A percentile compares a stretch with the other conserved stretches of the same genome.
phyloP scores from a whole-genome alignment of 1,139 yeast genomes.

The Lodderomyces margitis region DNA sequence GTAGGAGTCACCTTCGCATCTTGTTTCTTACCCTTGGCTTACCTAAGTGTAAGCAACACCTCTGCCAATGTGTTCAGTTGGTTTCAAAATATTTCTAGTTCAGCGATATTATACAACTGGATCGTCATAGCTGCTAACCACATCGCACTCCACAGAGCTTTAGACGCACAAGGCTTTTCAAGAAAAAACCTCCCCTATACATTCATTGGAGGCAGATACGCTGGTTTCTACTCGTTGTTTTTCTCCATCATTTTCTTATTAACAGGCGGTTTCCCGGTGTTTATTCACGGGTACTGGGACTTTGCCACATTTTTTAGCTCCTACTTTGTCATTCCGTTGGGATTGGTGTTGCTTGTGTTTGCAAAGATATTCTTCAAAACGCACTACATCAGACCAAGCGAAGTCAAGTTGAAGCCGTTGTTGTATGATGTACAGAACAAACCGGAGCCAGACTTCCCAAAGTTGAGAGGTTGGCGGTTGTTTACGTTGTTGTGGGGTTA shows the following conservation, averaged over 20 bases:
- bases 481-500: slow-evolving; percentile 23
- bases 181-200: slow-evolving; percentile 35
- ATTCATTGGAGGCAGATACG: slow-evolving; percentile 20
- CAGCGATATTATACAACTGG: slow-evolving; percentile 26
- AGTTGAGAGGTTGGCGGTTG: slow-evolving; percentile 24
- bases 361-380: slow-evolving; percentile 30
- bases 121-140: slow-evolving; percentile 29
- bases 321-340: slow-evolving; percentile 36
- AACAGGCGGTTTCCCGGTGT: slow-evolving; percentile 40
- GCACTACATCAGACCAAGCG: slow-evolving; percentile 24
- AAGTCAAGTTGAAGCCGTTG: slow-evolving; percentile 30
- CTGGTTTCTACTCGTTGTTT: slow-evolving; percentile 36
- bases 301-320: slow-evolving; percentile 37
- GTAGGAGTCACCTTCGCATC: slow-evolving; percentile 29
- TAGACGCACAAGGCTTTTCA: slow-evolving; percentile 36
- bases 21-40: slow-evolving; percentile 26
- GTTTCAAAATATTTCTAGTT: slow-evolving; percentile 27
- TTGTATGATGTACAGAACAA: slow-evolving; percentile 33
- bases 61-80: slow-evolving; percentile 27
- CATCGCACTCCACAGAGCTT: slow-evolving; percentile 30
- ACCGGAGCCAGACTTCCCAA: slow-evolving; percentile 34
- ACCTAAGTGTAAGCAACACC: slow-evolving; percentile 22
- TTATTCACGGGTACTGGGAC: slow-evolving; percentile 33
- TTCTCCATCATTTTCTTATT: slow-evolving; percentile 30
- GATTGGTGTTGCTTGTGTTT: slow-evolving; percentile 22